Base-by-base conservation (phyloP, 139 green algal genomes). In the Eudorina sp. region DNA sequence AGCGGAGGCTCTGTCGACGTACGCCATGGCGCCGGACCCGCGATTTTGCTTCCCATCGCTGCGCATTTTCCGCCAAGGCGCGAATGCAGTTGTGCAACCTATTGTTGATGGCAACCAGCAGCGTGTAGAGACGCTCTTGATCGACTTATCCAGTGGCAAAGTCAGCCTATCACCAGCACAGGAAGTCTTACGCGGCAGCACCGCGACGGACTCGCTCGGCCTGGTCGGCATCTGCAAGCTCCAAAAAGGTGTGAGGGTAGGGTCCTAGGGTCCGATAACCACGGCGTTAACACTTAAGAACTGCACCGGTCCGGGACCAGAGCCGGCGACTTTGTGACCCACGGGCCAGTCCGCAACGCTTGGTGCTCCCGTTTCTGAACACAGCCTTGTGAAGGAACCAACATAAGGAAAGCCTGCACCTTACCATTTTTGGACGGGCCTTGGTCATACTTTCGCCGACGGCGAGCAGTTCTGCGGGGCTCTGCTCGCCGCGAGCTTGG, bases 181-280 rank as follows among this genome's bases (percentile, higher is more conserved):
- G 43, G 69, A 55, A 41, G 40, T 51, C n/a, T 6, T 78, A 4
- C 78, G 74, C 25, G 46, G 48, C 74, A 53, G 53, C 45, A 41
- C 68, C 31, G 53, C 68, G 9, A 46, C 66, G 3, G 79, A 88
- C 1, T 53, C 55, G 13, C 55, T 91, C 9, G 87, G 74, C 53
- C 64, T 91, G 2, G 40, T 91, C 13, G 87, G 87, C 21, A 31
- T 91, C 13, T 88, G 70, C 87, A 87, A 85, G 43, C 72, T 91
- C n/a, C 66, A 87, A n/a, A 58, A 68, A 58, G 86, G 86, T 90
- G 27, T 23, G n/a, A 21, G 7, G 8, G n/a, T n/a, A n/a, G n/a
- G n/a, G n/a, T n/a, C n/a, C n/a, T n/a, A n/a, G n/a, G n/a, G n/a
- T n/a, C n/a, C n/a, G n/a, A n/a, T n/a, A n/a, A n/a, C n/a, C n/a